Conservation (phyloP, 2,329 filamentous ascomycete genomes). For the Neonectria ditissima region DNA sequence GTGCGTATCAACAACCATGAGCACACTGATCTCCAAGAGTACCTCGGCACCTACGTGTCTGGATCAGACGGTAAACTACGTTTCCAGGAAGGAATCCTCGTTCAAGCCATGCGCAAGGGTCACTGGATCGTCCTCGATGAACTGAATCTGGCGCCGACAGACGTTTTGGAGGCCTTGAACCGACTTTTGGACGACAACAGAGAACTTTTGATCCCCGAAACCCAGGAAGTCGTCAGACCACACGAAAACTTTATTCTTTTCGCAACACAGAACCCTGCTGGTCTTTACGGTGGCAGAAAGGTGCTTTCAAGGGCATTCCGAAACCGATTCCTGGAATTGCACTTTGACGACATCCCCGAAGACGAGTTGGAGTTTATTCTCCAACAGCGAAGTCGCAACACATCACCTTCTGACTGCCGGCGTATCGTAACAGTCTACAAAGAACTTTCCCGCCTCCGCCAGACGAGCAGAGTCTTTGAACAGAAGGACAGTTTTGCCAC, state of each 20-base stretch:
- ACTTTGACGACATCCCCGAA: slow-evolving; percentile 98
- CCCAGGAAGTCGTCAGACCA: slow-evolving; percentile 91
- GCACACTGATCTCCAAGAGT: slow-evolving; percentile 97
- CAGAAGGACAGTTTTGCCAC: slow-evolving; percentile 98
- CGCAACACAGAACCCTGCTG: slow-evolving; percentile 96
- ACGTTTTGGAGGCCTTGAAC: slow-evolving; percentile 96
- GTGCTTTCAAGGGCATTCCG: slow-evolving; percentile 93
- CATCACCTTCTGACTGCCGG: slow-evolving; percentile 90
- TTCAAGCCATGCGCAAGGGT: slow-evolving; percentile 90
- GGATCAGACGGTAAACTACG: slow-evolving; percentile 83
- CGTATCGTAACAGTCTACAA: slow-evolving; percentile 95
- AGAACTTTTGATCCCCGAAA: slow-evolving; percentile 95
- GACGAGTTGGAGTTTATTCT: slow-evolving; percentile 93
- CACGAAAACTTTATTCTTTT: slow-evolving; percentile 98
- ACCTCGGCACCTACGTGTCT: slow-evolving; percentile 93
- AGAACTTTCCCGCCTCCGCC: slow-evolving; percentile 88
- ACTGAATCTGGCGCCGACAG: slow-evolving; percentile 94
- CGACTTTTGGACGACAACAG: slow-evolving; percentile 95
- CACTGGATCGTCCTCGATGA: slow-evolving; percentile 99
- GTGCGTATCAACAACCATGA: slow-evolving; percentile 99
- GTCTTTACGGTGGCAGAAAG: slow-evolving; percentile 94
- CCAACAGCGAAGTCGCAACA: slow-evolving; percentile 84
- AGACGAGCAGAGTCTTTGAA: slow-evolving; percentile 92
- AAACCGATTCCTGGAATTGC: slow-evolving; percentile 95
- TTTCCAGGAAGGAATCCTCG: slow-evolving; percentile 94